Conservation (phyloP, 768 basidiomycete genomes). For the Terana coerulea region DNA sequence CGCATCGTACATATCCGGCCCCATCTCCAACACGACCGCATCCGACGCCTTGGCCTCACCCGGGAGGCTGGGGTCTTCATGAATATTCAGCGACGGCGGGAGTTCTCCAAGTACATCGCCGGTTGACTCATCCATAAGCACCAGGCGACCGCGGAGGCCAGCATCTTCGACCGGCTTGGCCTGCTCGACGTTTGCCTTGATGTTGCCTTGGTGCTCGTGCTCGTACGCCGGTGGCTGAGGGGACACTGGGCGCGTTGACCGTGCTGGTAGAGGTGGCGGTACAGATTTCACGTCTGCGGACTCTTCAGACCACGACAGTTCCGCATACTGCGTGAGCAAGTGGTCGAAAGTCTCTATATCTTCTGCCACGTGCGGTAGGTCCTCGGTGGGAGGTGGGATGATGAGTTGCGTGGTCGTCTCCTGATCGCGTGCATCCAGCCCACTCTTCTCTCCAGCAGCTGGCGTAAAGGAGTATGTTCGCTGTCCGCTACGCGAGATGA, state of each 20-base stretch:
- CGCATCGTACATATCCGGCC: constrained; percentile 39
- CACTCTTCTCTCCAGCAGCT: constrained; percentile 24
- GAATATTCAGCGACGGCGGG: constrained; percentile 50
- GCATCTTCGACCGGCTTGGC: constrained; percentile 7
- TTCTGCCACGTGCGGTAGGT: constrained; percentile 39
- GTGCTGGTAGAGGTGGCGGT: constrained; percentile 15
- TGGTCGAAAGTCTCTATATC: constrained; percentile 65
- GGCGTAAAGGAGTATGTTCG: constrained; percentile 46
- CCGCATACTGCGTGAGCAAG: constrained; percentile 62
- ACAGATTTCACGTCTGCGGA: constrained; percentile 3
- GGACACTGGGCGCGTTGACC: constrained; percentile 3
- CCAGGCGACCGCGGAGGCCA: constrained; percentile 47
- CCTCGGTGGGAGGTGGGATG: constrained; percentile 9
- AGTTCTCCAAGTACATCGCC: constrained; percentile 72
- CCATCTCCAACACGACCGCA: constrained; percentile 72
- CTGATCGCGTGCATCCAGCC: constrained; percentile 20
- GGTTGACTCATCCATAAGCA: constrained; percentile 68
- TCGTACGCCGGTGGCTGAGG: not conserved
- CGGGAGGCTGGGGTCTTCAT: constrained; percentile 54
- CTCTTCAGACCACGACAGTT: constrained; percentile 30
- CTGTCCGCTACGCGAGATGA: constrained; percentile 29
- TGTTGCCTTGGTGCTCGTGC: constrained; percentile 8
- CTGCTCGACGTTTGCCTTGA: constrained; percentile 20
- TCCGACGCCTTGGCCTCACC: constrained; percentile 47
- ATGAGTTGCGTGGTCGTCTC: constrained; percentile 16